Base-by-base conservation (phyloP, 2,329 filamentous ascomycete species). In the Ascochyta lentis region DNA sequence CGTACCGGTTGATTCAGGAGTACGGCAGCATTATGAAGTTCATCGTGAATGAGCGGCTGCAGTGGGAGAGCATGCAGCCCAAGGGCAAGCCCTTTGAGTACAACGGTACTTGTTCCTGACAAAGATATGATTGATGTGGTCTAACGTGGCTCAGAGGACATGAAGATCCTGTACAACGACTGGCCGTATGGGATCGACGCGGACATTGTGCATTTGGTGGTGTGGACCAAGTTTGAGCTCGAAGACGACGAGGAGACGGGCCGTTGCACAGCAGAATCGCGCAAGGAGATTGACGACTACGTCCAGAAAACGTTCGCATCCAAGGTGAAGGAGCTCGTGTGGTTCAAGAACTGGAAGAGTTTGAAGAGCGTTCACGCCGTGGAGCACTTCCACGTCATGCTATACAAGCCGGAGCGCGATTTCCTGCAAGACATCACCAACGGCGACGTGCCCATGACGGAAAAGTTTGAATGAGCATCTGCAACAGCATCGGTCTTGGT, bases 371-470 rank as follows among this genome's bases (percentile, higher is more conserved):
- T 98, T 26, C 86, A 92, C 66, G 86, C 90, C 0, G 86, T 98
- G 10, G 93, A 97, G 80, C 94, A 98, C 74, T 95, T 98, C 70
- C 94, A 98, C 75, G 89, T 97, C 69, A 92, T 97, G 92, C 80
- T 97, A 49, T 90, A 88, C 73, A 82, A 91, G 64, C 88, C 92
- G 1, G 87, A 94, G 65, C 79, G 81, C 35, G 81, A 79, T 3
- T 91, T 96, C 63, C 76, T 96, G 41, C 78, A 79, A 47, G 78
- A 86, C 51, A 82, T 96, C 58, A 96, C 92, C 6, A 79, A 85
- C 34, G 89, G 87, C 12, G 92, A 96, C 77, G 80, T 89, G 40
- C 87, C 91, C 2, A 80, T 90, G 69, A 68, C 65, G 3, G 64
- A 68, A 26, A 70, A 65, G 60, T 67, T 70, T 33, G 33, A 42